Conservation (phyloP, 345 rosid genomes). For the Raphanus sativus region DNA sequence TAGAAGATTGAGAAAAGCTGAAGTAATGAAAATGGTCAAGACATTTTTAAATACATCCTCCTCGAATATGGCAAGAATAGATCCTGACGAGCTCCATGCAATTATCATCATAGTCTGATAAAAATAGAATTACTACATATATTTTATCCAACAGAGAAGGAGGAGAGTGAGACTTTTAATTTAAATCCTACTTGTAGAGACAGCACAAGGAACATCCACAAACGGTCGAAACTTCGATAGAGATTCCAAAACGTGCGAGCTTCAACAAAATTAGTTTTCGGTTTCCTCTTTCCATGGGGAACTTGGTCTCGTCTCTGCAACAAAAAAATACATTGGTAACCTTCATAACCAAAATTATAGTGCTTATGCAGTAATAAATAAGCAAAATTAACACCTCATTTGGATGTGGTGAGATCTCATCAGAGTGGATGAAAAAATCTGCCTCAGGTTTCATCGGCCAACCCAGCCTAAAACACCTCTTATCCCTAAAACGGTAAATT, state of each 20-base stretch:
- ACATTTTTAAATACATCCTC: conserved; percentile 63
- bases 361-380: neutral
- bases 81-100: conserved; percentile 80
- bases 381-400: conserved; percentile 43
- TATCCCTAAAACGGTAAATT: conserved; percentile 51
- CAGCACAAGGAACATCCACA: conserved; percentile 94
- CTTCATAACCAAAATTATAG: neutral
- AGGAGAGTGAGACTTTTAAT: conserved; percentile 19
- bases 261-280: conserved; percentile 98
- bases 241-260: conserved; percentile 95
- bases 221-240: conserved; percentile 89
- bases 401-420: conserved; percentile 36
- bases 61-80: conserved; percentile 60
- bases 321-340: conserved; percentile 1
- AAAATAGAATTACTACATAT: conserved; percentile 20
- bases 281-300: conserved; percentile 54
- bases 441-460: conserved; percentile 75
- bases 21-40: conserved; percentile 83
- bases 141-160: conserved; percentile 16
- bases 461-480: conserved; percentile 58
- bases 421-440: conserved; percentile 72
- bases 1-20: conserved; percentile 82
- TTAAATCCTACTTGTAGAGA: conserved; percentile 70
- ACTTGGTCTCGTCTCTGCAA: conserved; percentile 61
- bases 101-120: conserved; percentile 89